Percentiles rank a stretch among this genome's conserved stretches.
Evolutionary conservation across 257 asterid genomes (phyloP).

Genomic region (Galeopsis tetrahit): DNA sequence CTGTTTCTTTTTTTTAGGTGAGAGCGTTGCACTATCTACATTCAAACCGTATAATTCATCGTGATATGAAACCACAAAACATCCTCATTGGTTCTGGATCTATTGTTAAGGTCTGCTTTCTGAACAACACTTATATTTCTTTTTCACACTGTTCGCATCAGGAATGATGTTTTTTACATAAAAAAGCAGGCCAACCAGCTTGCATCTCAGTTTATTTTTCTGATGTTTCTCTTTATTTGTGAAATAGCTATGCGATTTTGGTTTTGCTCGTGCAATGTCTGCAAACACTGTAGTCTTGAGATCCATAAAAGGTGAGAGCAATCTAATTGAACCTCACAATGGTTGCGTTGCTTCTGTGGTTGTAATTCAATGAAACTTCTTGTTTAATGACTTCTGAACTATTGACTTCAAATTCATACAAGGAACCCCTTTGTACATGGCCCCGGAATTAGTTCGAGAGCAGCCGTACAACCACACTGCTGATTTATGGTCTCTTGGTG

Average conservation of each 20-base stretch:
- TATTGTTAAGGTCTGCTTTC: slow-evolving; percentile 74
- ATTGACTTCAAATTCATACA: slow-evolving; percentile 32
- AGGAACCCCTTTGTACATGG: slow-evolving; percentile 99
- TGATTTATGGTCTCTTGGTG: slow-evolving; percentile 99
- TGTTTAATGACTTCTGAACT: slow-evolving; percentile 29
- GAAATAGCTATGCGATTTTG: slow-evolving; percentile 90
- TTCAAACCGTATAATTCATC: slow-evolving; percentile 96
- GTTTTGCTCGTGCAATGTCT: slow-evolving; percentile 98
- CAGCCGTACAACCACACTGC: slow-evolving; percentile 99
- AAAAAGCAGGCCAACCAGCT: slow-evolving; percentile 2
- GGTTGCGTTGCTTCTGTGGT: slow-evolving; percentile 26
- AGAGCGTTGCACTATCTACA: slow-evolving; percentile 94
- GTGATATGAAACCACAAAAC: slow-evolving; percentile 99
- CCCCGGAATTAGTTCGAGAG: slow-evolving; percentile 98
- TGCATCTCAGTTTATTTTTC: slow-evolving; percentile 18
- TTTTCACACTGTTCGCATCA: slow-evolving; percentile 23
- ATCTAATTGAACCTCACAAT: slow-evolving; percentile 18
- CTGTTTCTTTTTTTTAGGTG: slow-evolving; percentile 55
- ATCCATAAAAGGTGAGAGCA: slow-evolving; percentile 80
- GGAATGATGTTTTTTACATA: neutral
- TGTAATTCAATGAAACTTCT: slow-evolving; percentile 27
- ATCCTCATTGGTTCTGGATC: slow-evolving; percentile 98
- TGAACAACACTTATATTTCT: neutral
- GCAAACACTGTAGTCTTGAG: slow-evolving; percentile 94
- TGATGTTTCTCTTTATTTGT: slow-evolving; percentile 33